phyloP scores from a whole-genome alignment of 2,329 filamentous ascomycete genomes.

The Phoma sp. region DNA sequence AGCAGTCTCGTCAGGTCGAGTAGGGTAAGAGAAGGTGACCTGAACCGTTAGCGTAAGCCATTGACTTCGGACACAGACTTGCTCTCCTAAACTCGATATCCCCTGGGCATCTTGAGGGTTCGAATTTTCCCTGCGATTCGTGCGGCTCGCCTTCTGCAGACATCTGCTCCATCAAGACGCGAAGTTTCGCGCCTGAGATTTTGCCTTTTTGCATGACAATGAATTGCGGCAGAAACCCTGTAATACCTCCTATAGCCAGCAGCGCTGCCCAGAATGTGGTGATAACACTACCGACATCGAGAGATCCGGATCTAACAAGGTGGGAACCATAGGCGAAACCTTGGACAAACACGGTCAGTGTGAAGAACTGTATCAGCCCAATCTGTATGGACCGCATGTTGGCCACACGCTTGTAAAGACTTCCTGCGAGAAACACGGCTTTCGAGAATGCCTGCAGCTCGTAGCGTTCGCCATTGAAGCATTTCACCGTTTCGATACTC shows the following conservation, averaged over 20 bases:
- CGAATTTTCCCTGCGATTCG: constrained; percentile 22
- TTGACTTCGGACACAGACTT: constrained; percentile 34
- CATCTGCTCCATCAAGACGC: constrained; percentile 50
- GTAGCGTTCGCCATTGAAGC: constrained; percentile 75
- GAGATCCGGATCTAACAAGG: constrained; percentile 66
- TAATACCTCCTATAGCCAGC: constrained; percentile 75
- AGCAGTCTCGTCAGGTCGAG: constrained; percentile 65
- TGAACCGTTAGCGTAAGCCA: constrained; percentile 45
- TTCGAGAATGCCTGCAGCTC: constrained; percentile 71
- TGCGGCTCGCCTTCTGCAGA: constrained; percentile 29
- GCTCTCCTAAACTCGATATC: constrained; percentile 74
- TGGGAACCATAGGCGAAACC: constrained; percentile 88
- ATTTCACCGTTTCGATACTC: constrained; percentile 85
- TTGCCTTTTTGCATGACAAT: constrained; percentile 80
- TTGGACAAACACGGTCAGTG: constrained; percentile 79
- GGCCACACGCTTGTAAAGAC: constrained; percentile 71
- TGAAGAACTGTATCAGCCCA: constrained; percentile 75
- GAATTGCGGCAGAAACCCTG: constrained; percentile 77
- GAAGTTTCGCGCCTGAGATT: constrained; percentile 71
- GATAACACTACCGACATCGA: constrained; percentile 71
- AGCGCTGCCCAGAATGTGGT: constrained; percentile 87
- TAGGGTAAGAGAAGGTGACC: constrained; percentile 85
- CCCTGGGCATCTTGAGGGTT: constrained; percentile 61
- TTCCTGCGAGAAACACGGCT: constrained; percentile 64
- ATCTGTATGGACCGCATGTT: constrained; percentile 74